Evolutionary conservation across 2,329 filamentous ascomycete genomes (phyloP), one percentile per base, ranked within the genome.

Genomic region (Microsporum audouinii): DNA sequence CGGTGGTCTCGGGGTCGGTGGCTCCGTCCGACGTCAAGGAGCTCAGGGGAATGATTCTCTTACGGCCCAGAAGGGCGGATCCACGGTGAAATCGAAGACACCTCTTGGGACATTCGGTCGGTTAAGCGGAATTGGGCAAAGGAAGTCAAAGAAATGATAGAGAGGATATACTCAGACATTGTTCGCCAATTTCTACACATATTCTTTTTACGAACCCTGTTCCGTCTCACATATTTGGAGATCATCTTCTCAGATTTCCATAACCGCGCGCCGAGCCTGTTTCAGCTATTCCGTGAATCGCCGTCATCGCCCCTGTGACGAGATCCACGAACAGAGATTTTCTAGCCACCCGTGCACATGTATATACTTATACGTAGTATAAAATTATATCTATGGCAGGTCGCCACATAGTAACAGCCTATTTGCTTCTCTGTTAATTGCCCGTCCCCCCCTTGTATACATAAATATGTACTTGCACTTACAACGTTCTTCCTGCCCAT

Each of bases 51-150:
- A 62, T 36, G 64, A 77, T 68, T 41, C 76, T 75, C 60, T 65
- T 73, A 62, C 72, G 75, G 17, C 72, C 79, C 53, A 72, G 73
- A 45, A 75, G 78, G 55, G 77, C 76, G n/a, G 74, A 75, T 61
- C 84, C 82, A 70, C 65, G 1, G 67, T 72, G 36, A 88, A 88
- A 73, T 80, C 80, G 49, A 82, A 82, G 68, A 81, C 82, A 6
- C 83, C 84, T 53, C 73, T 90, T 45, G 84, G 86, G 3, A 85
- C 88, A 69, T 83, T 90, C 71, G 86, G 87, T 3, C 79, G 87
- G 61, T 73, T 90, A 56, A 85, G 85, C 53, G 87, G 86, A n/a
- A 87, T 87, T 38, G 86, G 88, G 14, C 78, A 85, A 49, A 84
- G 85, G 49, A 84, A 83, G 60, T 69, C 68, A 57, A 77, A 76